Base-by-base conservation (phyloP, 2,329 filamentous ascomycete genomes). In the Xylariales sp. region DNA sequence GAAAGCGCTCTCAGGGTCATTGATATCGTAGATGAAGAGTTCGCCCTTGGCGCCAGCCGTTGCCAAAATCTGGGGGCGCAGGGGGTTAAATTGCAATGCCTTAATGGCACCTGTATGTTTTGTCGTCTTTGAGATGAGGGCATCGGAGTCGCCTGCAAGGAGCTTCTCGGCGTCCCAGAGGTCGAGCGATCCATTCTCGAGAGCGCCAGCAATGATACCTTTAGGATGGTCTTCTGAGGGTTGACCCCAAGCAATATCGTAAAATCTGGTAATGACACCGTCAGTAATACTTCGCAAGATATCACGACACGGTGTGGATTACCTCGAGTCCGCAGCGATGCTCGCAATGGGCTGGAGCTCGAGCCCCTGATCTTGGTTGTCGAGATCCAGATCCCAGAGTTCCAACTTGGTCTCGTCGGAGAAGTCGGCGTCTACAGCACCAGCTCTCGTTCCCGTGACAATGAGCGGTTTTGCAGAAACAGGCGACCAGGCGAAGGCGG, bases 361-460 rank as follows among this genome's bases (percentile, higher is more conserved):
- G 62, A 93, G 85, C 63, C 90, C 90, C 77, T 92, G 90, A 69
- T 91, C 86, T 70, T 89, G 82, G 80, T 90, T 89, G 80, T 97
- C 93, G 73, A 98, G 86, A 77, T 89, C 90, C 73, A 99, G 85
- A 81, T 98, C 93, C 96, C 96, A 99, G 69, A 99, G 86, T 84
- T 99, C 96, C 65, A 99, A 85, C 83, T 95, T 95, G 71, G 94
- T 97, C 80, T 98, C 94, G 80, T 96, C 96, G 34, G 96, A 98
- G 82, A 99, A 99, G 81, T 98, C 94, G 75, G 93, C 94, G 81
- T 97, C 94, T 49, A 99, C 94, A 75, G 96, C 96, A 71, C 96
- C 96, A 69, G 96, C 94, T 75, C 94, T 91, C 54, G 96, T 99
- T 75, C 96, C 96, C 34, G 96, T 99, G 68, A 93, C 95, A 72